Conservation (phyloP, 345 rosid species). For the Eucalyptus lansdowneana region DNA sequence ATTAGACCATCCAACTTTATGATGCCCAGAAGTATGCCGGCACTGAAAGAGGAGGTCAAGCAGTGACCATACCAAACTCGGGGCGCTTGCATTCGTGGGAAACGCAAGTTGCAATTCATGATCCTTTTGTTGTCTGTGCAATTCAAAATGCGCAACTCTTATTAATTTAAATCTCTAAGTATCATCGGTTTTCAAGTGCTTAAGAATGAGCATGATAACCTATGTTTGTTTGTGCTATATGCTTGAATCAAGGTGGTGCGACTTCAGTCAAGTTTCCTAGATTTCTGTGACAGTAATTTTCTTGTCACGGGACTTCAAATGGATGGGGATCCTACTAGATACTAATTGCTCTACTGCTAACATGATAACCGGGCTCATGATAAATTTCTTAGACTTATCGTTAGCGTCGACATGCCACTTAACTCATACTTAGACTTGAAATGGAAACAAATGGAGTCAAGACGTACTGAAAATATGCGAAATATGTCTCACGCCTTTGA, state of each 20-base stretch:
- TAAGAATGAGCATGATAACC: neutral
- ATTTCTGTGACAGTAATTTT: neutral
- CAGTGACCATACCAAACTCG: no score
- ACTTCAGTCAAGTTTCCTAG: neutral
- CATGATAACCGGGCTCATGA: fast-evolving
- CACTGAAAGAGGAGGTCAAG: no score
- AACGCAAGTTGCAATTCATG: neutral
- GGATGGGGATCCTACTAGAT: neutral
- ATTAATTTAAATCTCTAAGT: neutral
- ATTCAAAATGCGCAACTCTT: neutral
- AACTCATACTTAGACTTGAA: no score
- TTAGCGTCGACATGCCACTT: no score
- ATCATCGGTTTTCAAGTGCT: neutral
- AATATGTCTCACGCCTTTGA: no score
- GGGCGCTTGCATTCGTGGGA: no score
- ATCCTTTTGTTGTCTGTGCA: neutral
- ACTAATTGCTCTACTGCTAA: no score
- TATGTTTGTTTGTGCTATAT: neutral
- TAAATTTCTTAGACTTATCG: no score
- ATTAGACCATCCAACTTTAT: neutral
- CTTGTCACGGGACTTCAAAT: neutral
- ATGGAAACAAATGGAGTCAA: no score
- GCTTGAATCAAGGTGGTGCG: neutral
- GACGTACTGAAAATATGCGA: no score
- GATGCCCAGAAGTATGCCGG: neutral